Base-by-base conservation (phyloP, 1,284 basidiomycete species). In the Salmacisia buchloeana region DNA sequence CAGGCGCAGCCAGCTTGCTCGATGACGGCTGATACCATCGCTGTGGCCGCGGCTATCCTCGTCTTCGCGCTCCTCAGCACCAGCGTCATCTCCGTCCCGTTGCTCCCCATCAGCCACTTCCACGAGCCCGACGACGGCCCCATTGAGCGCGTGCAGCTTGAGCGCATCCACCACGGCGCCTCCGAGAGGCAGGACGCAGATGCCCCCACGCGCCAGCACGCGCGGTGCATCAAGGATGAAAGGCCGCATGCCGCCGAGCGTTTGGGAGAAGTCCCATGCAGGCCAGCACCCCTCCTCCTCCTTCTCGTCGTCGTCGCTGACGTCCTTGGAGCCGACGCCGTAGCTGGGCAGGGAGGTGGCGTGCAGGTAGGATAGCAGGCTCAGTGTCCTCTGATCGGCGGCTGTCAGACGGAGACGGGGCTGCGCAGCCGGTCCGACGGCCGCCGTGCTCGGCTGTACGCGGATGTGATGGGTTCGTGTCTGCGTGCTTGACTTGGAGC, bases 211-310 rank as follows among this genome's bases (percentile, higher is more conserved):
- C 83, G 81, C 2, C 82, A 83, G 0, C 86, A 83, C 58, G 92
- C 89, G 13, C 83, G 82, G 79, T 0, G 87, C 86, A 41, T 76
- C 70, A 13, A 78, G 62, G 9, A 66, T 60, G 33, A 68, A 64
- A 7, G 77, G 77, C 10, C 12, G 36, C 2, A 59, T 60, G 31
- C 69, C 65, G 56, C 88, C 85, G 1, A 97, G 83, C 0, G 92
- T 88, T 0, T 84, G 74, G 0, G 83, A 75, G 2, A 88, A 88
- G 70, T 88, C 83, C 93, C 93, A 97, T 1, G 71, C 65, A 9
- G 66, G 61, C 33, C 34, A 9, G 29, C 3, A 54, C 18, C 15
- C 25, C 27, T 52, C 46, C n/a, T 12, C 15, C 46, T 1, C 12
- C 12, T 12, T 12, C 36, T 10, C 36, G 2, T 38, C 36, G 36